Evolutionary conservation across 2,329 filamentous ascomycete species (phyloP).

Genomic region (Nothophaeocryptopus gaeumannii): DNA sequence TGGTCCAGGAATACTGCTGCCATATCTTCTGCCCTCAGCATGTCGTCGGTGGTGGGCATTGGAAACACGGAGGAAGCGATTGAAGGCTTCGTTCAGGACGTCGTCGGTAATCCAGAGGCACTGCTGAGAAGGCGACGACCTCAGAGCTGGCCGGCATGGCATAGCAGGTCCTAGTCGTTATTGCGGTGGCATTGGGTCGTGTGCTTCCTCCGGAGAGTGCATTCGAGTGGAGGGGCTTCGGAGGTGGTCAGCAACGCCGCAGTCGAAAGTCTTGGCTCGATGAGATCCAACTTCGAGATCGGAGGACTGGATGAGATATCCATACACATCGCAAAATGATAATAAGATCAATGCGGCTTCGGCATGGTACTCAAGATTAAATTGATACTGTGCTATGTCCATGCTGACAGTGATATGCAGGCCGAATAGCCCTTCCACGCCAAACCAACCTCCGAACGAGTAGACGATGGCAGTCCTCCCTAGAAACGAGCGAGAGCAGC

Average conservation of each 20-base stretch:
- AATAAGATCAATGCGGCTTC: conserved; percentile 41
- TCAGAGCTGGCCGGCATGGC: conserved; percentile 24
- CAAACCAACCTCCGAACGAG: conserved; percentile 27
- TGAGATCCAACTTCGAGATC: neutral
- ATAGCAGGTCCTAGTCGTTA: conserved; percentile 21
- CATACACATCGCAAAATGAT: conserved; percentile 37
- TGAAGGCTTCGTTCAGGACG: conserved; percentile 51
- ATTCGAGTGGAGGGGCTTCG: conserved; percentile 1
- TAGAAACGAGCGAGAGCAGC: conserved; percentile 21
- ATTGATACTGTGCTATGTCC: neutral
- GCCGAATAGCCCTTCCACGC: conserved; percentile 40
- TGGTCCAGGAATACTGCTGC: conserved; percentile 61
- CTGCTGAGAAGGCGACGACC: conserved; percentile 33
- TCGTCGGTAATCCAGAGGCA: conserved; percentile 61
- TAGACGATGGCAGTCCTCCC: conserved; percentile 36
- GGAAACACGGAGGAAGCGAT: conserved; percentile 47
- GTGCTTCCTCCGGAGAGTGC: neutral
- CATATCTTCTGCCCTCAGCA: conserved; percentile 46
- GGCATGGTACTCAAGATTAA: conserved; percentile 35
- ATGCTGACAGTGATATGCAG: conserved; percentile 27
- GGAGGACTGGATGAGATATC: neutral
- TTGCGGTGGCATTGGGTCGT: conserved; percentile 11
- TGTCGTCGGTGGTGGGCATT: conserved; percentile 25
- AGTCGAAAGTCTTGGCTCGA: neutral
- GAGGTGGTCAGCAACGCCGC: conserved; percentile 3